Evolutionary conservation across 2,329 filamentous ascomycete species (phyloP), one percentile per base, ranked within the genome.

Genomic region (Fusarium haematococcum): DNA sequence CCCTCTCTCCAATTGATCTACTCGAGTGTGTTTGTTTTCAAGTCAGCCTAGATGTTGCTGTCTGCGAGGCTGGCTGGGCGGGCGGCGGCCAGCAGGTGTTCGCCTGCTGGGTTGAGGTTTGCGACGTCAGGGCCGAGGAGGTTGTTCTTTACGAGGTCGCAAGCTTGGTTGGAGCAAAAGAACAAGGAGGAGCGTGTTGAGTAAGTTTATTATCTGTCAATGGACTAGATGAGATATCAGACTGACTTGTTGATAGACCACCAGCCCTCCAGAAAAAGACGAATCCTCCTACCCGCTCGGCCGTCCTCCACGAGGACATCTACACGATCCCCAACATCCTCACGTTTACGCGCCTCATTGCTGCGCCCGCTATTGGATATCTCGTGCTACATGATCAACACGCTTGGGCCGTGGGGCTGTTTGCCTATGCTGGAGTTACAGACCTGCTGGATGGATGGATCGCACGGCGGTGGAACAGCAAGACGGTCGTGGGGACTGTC

Each of bases 261-360:
- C n/a, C 48, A 63, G 35, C 30, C 52, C 50, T 54, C 65, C 41
- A 35, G 13, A 62, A 58, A 23, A 37, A 25, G 18, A 37, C 50
- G 9, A 30, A 61, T 20, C 16, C 62, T 25, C 63, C 64, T 43
- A 45, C 64, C 48, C 57, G 45, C 62, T 16, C 75, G 45, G 68
- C 68, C 56, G 70, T 69, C 58, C 60, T 73, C 35, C 72, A 92
- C 81, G 97, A 99, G 84, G 95, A 99, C 80, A 98, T 99, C 80
- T 98, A 97, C 86, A 99, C 95, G 39, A 81, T 99, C n/a, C 97
- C 97, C 45, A 99, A 99, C 81, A 88, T 97, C 71, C 89, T 99
- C 63, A 99, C 97, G 2, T 92, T 96, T 75, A 94, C 95, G 3
- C 93, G 97, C 4, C 90, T 99, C 43, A 81, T 94, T 60, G 93